Conservation (phyloP, 1,139 yeast species). For the Blastobotrys malaysiensis region DNA sequence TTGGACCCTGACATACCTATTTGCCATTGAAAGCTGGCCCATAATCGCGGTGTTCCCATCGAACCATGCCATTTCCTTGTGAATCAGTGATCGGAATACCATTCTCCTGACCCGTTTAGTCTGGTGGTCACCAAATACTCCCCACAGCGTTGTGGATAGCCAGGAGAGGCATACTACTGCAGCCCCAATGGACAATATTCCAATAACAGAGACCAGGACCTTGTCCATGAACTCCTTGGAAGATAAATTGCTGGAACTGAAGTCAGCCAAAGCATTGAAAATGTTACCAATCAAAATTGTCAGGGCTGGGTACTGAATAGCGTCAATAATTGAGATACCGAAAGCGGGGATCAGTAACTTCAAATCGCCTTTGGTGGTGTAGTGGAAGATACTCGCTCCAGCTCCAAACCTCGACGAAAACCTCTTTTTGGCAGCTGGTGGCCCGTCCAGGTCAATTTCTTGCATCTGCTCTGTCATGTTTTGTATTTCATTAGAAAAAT, state of each 20-base stretch:
- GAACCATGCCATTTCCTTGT: conserved; percentile 40
- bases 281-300: conserved; percentile 64
- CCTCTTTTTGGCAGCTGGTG: background rate
- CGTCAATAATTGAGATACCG: conserved; percentile 37
- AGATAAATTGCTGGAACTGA: conserved; percentile 29
- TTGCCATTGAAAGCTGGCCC: conserved; percentile 61
- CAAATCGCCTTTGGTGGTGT: conserved; percentile 19
- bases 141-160: conserved; percentile 58
- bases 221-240: conserved; percentile 39
- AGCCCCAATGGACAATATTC: conserved; percentile 54
- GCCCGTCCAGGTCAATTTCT: background rate
- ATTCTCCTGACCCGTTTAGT: conserved; percentile 50
- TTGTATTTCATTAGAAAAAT: background rate
- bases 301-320: conserved; percentile 55
- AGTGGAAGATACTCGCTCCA: conserved; percentile 8
- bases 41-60: conserved; percentile 43
- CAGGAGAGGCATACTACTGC: conserved; percentile 49
- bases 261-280: conserved; percentile 47
- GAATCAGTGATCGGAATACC: conserved; percentile 34
- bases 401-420: conserved; percentile 1
- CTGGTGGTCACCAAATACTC: conserved; percentile 67
- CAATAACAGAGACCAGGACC: conserved; percentile 46
- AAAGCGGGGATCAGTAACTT: conserved; percentile 24
- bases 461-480: background rate
- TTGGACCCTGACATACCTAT: conserved; percentile 33